These are phyloP conservation scores for Triticum timopheevii DNA, from an alignment of 176 grass and related monocot genomes.

Conservation along the genomic window DNA sequence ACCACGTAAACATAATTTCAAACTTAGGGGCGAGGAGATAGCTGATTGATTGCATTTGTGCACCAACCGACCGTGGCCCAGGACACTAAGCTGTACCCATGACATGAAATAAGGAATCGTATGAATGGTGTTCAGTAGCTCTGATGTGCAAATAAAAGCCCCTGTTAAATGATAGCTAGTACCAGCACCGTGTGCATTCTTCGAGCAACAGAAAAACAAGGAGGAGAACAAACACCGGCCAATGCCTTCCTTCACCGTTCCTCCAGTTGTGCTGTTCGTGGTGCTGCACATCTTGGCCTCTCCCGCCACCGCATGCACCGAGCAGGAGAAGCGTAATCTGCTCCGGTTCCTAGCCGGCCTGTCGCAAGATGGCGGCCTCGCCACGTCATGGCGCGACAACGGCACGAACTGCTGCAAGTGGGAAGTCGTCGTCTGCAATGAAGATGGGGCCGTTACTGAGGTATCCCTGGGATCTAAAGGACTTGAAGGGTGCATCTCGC, in stretches of 20 bases:
- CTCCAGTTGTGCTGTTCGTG: no score
- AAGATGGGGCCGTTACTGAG: no score
- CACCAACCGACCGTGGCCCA: not conserved
- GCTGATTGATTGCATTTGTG: not conserved
- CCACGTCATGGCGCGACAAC: not conserved
- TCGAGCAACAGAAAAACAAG: not conserved
- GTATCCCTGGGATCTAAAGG: no score
- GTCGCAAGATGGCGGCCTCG: not conserved
- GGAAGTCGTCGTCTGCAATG: not conserved
- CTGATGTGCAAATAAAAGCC: not conserved
- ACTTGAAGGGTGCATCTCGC: no score
- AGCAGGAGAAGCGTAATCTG: no score
- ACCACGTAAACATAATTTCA: not conserved
- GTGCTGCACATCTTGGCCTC: no score
- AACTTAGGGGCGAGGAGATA: not conserved
- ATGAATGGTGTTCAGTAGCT: not conserved
- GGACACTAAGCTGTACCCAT: not conserved
- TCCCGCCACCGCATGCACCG: no score
- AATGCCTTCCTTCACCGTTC: no score
- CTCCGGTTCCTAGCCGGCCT: no score
- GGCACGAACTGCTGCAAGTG: slow-evolving; percentile 4
- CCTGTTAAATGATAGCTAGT: not conserved
- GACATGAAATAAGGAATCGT: not conserved
- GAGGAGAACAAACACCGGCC: not conserved
- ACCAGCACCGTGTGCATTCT: not conserved